Evolutionary conservation across 2,329 filamentous ascomycete genomes (phyloP).

Genomic region (Paecilomyces fulvus): DNA sequence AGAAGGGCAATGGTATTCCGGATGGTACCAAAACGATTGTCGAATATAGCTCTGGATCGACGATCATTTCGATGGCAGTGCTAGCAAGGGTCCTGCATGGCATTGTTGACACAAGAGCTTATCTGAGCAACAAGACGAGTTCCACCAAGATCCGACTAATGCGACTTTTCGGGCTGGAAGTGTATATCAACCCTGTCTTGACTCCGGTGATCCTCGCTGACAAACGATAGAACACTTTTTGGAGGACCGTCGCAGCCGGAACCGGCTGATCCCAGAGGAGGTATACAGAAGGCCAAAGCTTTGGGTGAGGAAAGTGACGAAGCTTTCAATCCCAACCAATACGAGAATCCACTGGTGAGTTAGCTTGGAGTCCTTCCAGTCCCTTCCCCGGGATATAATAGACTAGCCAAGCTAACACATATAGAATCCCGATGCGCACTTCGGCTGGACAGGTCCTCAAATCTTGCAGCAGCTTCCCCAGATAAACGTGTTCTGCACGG

Average conservation of each 20-base stretch:
- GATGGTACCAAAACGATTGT: constrained; percentile 45
- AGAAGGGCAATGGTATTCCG: constrained; percentile 24
- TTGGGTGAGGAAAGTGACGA: constrained; percentile 35
- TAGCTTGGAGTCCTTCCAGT: constrained; percentile 25
- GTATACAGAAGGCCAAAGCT: constrained; percentile 41
- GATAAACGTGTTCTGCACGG: constrained; percentile 48
- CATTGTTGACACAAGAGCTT: constrained; percentile 46
- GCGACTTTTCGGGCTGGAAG: constrained; percentile 51
- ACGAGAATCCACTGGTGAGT: constrained; percentile 35
- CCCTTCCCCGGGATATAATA: background rate
- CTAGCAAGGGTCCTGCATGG: constrained; percentile 45
- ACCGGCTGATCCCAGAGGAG: constrained; percentile 45
- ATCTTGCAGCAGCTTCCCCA: constrained; percentile 49
- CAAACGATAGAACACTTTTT: constrained; percentile 40
- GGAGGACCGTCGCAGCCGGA: constrained; percentile 53
- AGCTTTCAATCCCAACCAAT: constrained; percentile 48
- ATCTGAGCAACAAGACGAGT: constrained; percentile 52
- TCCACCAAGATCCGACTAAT: constrained; percentile 46
- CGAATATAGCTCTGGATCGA: constrained; percentile 56
- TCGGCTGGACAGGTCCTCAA: constrained; percentile 53
- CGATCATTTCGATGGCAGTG: constrained; percentile 53
- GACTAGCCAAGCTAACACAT: constrained; percentile 4
- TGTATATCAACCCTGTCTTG: constrained; percentile 25
- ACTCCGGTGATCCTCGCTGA: background rate
- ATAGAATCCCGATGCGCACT: constrained; percentile 48